phyloP scores from a whole-genome alignment of 1,284 basidiomycete genomes.

The Leccinum fuscescens region DNA sequence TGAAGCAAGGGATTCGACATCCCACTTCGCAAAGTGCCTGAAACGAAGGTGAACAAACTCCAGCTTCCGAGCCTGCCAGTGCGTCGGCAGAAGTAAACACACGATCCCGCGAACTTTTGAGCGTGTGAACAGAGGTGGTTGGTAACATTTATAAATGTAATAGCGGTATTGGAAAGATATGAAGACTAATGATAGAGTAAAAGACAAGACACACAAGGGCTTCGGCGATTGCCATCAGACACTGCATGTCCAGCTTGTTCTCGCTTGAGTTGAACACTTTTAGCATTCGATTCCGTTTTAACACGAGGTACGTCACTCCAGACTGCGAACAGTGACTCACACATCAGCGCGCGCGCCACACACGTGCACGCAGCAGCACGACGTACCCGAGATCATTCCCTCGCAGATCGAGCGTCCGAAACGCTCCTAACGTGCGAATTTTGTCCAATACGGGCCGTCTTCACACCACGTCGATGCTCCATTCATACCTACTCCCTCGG shows the following conservation, averaged over 20 bases:
- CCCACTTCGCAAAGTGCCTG: too few species aligned
- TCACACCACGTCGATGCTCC: too few species aligned
- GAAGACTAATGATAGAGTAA: neutral
- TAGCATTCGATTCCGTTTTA: slow-evolving; percentile 93
- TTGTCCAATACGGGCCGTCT: slow-evolving; percentile 57
- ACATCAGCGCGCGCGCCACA: neutral
- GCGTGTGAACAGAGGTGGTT: too few species aligned
- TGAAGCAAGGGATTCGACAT: neutral
- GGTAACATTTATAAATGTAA: too few species aligned
- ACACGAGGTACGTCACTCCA: slow-evolving; percentile 70
- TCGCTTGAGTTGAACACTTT: slow-evolving; percentile 93
- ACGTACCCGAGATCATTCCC: slow-evolving; percentile 84
- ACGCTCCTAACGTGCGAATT: slow-evolving; percentile 78
- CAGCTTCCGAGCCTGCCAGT: too few species aligned
- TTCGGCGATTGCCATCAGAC: slow-evolving; percentile 83
- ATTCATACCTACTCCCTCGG: slow-evolving; percentile 8
- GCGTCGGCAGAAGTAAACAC: too few species aligned
- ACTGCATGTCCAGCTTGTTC: slow-evolving; percentile 81
- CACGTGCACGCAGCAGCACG: neutral
- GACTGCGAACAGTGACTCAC: neutral
- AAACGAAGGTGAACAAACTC: too few species aligned
- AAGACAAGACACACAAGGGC: slow-evolving; percentile 62
- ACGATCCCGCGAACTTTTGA: too few species aligned
- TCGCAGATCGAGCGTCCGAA: slow-evolving; percentile 88
- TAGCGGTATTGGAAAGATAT: too few species aligned